Percentiles rank a stretch among this genome's conserved stretches.
Conservation (phyloP, 2,329 filamentous ascomycete genomes). For the Exophiala viscosa region DNA sequence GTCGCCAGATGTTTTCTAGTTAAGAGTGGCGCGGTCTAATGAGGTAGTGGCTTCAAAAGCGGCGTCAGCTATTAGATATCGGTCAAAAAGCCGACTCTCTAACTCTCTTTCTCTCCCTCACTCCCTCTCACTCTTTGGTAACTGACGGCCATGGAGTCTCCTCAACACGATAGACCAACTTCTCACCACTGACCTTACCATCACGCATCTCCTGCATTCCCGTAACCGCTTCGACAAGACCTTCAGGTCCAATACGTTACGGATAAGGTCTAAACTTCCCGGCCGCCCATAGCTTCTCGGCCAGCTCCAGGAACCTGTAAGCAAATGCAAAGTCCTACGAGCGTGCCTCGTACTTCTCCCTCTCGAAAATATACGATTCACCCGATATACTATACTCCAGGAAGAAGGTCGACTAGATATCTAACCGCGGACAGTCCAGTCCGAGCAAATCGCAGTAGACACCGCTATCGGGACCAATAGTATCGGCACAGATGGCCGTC, state of each 20-base stretch:
- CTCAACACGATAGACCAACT: conserved; percentile 45
- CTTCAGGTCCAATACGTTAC: conserved; percentile 37
- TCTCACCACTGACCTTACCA: conserved; percentile 45
- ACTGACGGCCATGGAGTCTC: conserved; percentile 24
- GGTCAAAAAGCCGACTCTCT: too few species aligned
- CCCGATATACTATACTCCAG: conserved; percentile 34
- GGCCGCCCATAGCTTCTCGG: conserved; percentile 39
- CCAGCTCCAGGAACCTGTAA: conserved; percentile 38
- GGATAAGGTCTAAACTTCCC: conserved; percentile 45
- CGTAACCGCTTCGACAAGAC: conserved; percentile 40
- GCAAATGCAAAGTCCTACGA: conserved; percentile 40
- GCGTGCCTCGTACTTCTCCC: conserved; percentile 33
- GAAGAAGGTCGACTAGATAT: conserved; percentile 32
- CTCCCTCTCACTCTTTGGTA: too few species aligned
- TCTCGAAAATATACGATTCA: conserved; percentile 31
- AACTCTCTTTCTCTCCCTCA: too few species aligned
- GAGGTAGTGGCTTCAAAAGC: too few species aligned
- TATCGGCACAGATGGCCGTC: conserved; percentile 32
- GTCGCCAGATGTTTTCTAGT: too few species aligned
- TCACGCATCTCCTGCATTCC: conserved; percentile 43
- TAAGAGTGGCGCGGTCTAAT: too few species aligned
- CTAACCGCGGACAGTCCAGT: conserved; percentile 27
- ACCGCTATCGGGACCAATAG: conserved; percentile 33
- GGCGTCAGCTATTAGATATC: too few species aligned
- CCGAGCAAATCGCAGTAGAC: conserved; percentile 31